phyloP scores from a whole-genome alignment of 441 rosid species.

The Codiaeum variegatum region DNA sequence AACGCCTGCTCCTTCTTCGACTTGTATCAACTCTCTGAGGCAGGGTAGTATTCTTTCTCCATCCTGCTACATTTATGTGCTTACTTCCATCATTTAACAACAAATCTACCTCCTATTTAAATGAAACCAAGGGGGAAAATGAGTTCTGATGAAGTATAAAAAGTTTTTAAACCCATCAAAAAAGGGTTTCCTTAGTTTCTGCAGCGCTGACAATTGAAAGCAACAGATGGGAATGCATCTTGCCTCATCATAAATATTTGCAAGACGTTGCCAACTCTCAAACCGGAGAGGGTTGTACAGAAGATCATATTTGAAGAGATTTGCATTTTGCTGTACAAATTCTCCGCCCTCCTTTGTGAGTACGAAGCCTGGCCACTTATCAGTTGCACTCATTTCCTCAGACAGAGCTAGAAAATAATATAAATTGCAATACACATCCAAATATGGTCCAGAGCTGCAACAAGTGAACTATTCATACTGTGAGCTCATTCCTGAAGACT shows the following conservation, averaged over 20 bases:
- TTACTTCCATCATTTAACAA: slow-evolving; percentile 98
- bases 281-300: slow-evolving; percentile 86
- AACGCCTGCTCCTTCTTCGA: slow-evolving; percentile 96
- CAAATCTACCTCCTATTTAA: slow-evolving; percentile 93
- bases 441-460: slow-evolving; percentile 84
- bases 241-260: slow-evolving; percentile 97
- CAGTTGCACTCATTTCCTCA: slow-evolving; percentile 96
- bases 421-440: slow-evolving; percentile 83
- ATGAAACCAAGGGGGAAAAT: slow-evolving; percentile 26
- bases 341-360: slow-evolving; percentile 99
- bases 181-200: neutral
- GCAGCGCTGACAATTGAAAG: slow-evolving; percentile 12
- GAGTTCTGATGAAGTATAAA: slow-evolving; percentile 23
- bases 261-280: slow-evolving; percentile 98
- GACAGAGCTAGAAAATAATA: slow-evolving; percentile 88
- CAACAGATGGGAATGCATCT: slow-evolving; percentile 26
- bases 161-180: slow-evolving; percentile 15
- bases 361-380: slow-evolving; percentile 99
- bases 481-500: slow-evolving; percentile 22
- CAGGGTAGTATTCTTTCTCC: slow-evolving; percentile 82
- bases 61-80: slow-evolving; percentile 88
- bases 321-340: slow-evolving; percentile 91
- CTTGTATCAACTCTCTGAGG: slow-evolving; percentile 92
- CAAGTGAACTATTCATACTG: slow-evolving; percentile 27
- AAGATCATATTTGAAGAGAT: slow-evolving; percentile 86